A percentile compares a stretch with the other conserved stretches of the same genome.
These are phyloP conservation scores for Coniochaeta hoffmannii DNA, from an alignment of 2,329 filamentous ascomycete genomes.

Conservation along the genomic window DNA sequence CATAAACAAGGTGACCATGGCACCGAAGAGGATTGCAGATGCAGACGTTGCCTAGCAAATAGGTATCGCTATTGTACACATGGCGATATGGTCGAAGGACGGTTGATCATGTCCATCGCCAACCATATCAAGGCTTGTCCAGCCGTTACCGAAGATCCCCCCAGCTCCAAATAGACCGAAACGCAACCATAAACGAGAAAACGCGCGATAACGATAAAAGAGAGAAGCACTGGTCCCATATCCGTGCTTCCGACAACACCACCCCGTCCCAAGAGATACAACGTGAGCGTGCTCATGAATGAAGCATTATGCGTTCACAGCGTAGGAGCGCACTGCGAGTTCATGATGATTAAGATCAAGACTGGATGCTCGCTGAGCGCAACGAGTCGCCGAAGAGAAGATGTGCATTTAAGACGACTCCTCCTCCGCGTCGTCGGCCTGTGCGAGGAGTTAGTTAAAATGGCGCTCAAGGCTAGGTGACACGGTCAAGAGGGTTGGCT, in stretches of 20 bases:
- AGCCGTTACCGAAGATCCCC: constrained; percentile 13
- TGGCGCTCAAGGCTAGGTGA: constrained; percentile 11
- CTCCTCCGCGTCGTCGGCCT: constrained; percentile 51
- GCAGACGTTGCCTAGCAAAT: not conserved
- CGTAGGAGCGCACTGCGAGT: constrained; percentile 10
- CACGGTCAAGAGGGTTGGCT: constrained; percentile 26
- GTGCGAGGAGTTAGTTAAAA: constrained; percentile 14
- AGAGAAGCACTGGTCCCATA: constrained; percentile 18
- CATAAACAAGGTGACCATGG: not conserved
- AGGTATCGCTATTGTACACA: constrained; percentile 14
- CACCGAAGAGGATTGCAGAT: not conserved
- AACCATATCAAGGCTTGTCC: constrained; percentile 10
- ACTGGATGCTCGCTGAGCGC: constrained; percentile 14
- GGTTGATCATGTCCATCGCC: constrained; percentile 4
- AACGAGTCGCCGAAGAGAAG: constrained; percentile 17
- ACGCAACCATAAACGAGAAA: constrained; percentile 5
- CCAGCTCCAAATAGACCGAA: constrained; percentile 3
- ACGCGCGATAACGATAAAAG: constrained; percentile 18
- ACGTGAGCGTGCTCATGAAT: constrained; percentile 16
- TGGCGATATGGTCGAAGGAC: not conserved
- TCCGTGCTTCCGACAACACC: constrained; percentile 21
- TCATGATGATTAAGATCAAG: constrained; percentile 14
- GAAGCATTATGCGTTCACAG: constrained; percentile 1
- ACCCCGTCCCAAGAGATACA: constrained; percentile 21
- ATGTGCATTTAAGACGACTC: constrained; percentile 36